Evolutionary conservation across 176 grass and related monocot genomes (phyloP).

Genomic region (Cenchrus purpureus): DNA sequence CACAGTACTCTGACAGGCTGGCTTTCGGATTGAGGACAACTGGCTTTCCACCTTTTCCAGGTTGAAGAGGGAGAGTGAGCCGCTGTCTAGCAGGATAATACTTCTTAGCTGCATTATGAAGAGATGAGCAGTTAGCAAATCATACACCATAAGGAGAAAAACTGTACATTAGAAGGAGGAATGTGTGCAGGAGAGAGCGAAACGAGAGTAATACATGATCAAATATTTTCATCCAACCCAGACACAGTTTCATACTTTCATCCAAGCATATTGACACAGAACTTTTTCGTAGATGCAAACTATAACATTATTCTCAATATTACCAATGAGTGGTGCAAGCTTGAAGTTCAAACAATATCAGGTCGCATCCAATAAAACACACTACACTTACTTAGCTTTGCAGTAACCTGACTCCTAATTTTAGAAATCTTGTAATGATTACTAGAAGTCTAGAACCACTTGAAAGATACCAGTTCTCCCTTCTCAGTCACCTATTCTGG

Average conservation of each 20-base stretch:
- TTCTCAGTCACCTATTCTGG: neutral
- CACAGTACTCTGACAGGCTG: slow-evolving; percentile 74
- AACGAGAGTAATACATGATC: neutral
- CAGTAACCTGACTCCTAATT: neutral
- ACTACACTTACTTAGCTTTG: neutral
- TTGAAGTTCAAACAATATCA: neutral
- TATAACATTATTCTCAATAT: neutral
- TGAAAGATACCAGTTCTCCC: neutral
- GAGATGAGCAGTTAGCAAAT: slow-evolving; percentile 22
- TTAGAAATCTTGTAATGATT: slow-evolving; percentile 11
- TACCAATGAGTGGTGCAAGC: neutral
- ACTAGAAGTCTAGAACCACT: neutral
- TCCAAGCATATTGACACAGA: slow-evolving; percentile 7
- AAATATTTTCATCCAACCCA: neutral
- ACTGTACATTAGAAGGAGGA: neutral
- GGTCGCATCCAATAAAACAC: slow-evolving; percentile 6
- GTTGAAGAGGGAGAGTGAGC: slow-evolving; percentile 72
- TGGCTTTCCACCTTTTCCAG: slow-evolving; percentile 63
- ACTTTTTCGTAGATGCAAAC: slow-evolving; percentile 19
- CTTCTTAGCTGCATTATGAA: slow-evolving; percentile 71
- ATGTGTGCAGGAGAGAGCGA: neutral
- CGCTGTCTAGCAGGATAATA: slow-evolving; percentile 87
- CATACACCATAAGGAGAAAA: neutral
- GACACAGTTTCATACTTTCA: neutral
- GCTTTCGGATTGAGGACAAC: slow-evolving; percentile 72